A percentile compares a stretch with the other conserved stretches of the same genome.
phyloP scores from a whole-genome alignment of 371 early-diverging fungal species.

The Paraphysoderma sedebokerense region DNA sequence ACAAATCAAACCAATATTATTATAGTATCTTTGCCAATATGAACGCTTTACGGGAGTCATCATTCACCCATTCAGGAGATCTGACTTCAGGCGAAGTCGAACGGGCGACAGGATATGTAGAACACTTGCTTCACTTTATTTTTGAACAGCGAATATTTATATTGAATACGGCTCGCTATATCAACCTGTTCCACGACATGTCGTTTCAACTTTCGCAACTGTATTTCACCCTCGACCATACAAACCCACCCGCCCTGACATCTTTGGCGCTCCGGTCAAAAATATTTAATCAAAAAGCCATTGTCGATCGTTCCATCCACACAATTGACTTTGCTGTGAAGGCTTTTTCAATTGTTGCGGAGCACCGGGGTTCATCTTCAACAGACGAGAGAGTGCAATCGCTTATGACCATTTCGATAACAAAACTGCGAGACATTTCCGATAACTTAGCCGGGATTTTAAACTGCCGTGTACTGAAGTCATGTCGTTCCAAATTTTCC shows the following conservation, averaged over 20 bases:
- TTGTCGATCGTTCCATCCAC: too few species aligned
- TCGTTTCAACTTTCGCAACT: constrained; percentile 11
- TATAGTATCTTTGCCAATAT: constrained; percentile 49
- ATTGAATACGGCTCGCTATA: constrained; percentile 11
- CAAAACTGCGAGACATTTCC: too few species aligned
- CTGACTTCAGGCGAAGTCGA: constrained; percentile 52
- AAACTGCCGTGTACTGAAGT: too few species aligned
- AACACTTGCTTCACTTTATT: constrained; percentile 43
- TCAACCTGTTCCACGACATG: constrained; percentile 12
- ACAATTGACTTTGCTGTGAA: too few species aligned
- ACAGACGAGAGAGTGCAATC: too few species aligned
- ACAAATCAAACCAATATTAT: constrained; percentile 49
- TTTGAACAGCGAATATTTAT: constrained; percentile 37
- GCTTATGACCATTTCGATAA: too few species aligned
- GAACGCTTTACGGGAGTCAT: constrained; percentile 37
- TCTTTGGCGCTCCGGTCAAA: neutral
- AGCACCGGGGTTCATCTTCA: too few species aligned
- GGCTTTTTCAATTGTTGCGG: too few species aligned
- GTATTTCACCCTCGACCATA: constrained; percentile 7
- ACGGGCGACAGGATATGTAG: constrained; percentile 46
- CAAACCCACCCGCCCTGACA: neutral
- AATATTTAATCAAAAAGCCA: too few species aligned
- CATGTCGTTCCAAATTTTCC: too few species aligned
- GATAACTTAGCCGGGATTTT: too few species aligned
- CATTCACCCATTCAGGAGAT: constrained; percentile 37